Evolutionary conservation across 805 yeast genomes (phyloP).

Genomic region (Candida germanica): DNA sequence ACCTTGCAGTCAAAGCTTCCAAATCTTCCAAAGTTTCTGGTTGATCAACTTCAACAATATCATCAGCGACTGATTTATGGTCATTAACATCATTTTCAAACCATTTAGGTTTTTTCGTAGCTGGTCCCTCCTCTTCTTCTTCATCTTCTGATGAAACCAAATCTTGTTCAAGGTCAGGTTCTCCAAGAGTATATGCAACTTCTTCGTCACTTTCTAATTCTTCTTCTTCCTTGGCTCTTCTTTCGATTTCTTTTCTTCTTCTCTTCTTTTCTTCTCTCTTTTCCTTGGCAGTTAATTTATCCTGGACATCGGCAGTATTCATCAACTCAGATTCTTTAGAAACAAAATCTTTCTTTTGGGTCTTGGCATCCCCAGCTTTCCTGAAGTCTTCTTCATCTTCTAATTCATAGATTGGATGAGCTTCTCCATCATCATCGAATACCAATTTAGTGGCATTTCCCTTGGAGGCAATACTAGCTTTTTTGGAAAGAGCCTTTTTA

Average conservation of each 20-base stretch:
- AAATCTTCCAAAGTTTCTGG: slow-evolving; percentile 92
- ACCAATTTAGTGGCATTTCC: slow-evolving; percentile 74
- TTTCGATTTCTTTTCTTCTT: slow-evolving; percentile 77
- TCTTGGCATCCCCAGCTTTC: slow-evolving; percentile 64
- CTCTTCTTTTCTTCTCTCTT: slow-evolving; percentile 88
- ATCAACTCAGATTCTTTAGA: slow-evolving; percentile 63
- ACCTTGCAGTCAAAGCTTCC: slow-evolving; percentile 74
- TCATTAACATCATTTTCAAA: slow-evolving; percentile 32
- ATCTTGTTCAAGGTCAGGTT: slow-evolving; percentile 44
- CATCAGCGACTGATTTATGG: slow-evolving; percentile 21
- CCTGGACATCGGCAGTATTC: slow-evolving; percentile 70
- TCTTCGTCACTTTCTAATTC: slow-evolving; percentile 32
- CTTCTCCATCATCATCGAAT: slow-evolving; percentile 92
- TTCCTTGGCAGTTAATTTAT: slow-evolving; percentile 71
- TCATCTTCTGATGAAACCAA: slow-evolving; percentile 35
- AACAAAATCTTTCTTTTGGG: slow-evolving; percentile 67
- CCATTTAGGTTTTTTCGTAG: slow-evolving; percentile 48
- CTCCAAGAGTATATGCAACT: slow-evolving; percentile 24
- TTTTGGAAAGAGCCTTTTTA: slow-evolving; percentile 85
- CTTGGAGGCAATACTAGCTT: slow-evolving; percentile 56
- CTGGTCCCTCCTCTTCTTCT: slow-evolving; percentile 33
- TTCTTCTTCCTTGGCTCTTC: slow-evolving; percentile 44
- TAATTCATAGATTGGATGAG: slow-evolving; percentile 89
- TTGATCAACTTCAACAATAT: slow-evolving; percentile 71
- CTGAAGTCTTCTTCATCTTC: slow-evolving; percentile 86